Percentiles rank a stretch among this genome's conserved stretches.
Evolutionary conservation across 345 rosid species (phyloP).

Genomic region (Bruguiera sexangula): DNA sequence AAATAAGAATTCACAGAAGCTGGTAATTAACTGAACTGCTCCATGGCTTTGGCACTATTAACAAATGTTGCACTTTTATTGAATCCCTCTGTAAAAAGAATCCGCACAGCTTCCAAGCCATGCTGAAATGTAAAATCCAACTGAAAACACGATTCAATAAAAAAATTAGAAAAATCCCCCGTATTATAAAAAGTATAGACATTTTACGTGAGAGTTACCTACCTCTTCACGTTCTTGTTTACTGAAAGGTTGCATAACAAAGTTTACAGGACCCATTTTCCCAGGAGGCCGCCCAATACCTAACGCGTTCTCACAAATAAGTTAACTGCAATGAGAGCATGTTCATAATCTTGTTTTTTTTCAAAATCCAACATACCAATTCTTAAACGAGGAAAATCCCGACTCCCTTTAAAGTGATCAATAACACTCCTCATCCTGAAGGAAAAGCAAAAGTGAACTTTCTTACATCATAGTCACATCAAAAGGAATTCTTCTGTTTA

Average conservation of each 20-base stretch:
- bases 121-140: conserved; percentile 68
- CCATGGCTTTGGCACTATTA: conserved; percentile 57
- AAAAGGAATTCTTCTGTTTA: not conserved
- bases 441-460: conserved; percentile 10
- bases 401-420: conserved; percentile 82
- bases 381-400: conserved; percentile 91
- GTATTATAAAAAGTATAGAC: not conserved
- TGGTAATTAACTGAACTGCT: conserved; percentile 33
- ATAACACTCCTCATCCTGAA: conserved; percentile 84
- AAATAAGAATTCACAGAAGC: too few species aligned
- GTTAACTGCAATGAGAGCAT: not conserved
- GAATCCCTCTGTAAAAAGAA: conserved; percentile 68
- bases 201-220: conserved; percentile 4
- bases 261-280: conserved; percentile 71
- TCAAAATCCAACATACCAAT: conserved; percentile 46
- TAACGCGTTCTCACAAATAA: conserved; percentile 24
- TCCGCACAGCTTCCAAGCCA: conserved; percentile 63
- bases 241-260: conserved; percentile 69
- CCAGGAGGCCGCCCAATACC: conserved; percentile 98
- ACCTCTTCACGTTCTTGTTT: conserved; percentile 83
- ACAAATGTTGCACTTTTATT: conserved; percentile 84
- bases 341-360: not conserved
- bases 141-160: conserved; percentile 35
- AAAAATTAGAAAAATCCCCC: not conserved
- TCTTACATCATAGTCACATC: not conserved